phyloP scores from a whole-genome alignment of 1,284 basidiomycete species.

The Fomes fomentarius region DNA sequence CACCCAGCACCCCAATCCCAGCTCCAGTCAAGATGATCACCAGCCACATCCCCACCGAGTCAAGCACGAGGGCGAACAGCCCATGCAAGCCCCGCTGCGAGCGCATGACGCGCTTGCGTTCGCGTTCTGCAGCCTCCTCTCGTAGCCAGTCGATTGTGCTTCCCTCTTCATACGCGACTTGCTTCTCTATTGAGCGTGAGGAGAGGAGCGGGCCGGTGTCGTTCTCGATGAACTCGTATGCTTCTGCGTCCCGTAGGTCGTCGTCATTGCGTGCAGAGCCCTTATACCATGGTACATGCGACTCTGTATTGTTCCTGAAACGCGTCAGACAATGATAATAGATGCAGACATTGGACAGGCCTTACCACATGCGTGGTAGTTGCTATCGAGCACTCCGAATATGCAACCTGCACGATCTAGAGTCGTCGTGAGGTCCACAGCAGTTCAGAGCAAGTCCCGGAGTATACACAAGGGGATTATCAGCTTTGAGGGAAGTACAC shows the following conservation, averaged over 20 bases:
- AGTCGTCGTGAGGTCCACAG: too few species aligned
- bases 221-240: conserved; percentile 24
- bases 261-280: not conserved
- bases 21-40: conserved; percentile 68
- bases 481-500: too few species aligned
- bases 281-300: conserved; percentile 21
- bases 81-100: conserved; percentile 59
- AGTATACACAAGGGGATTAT: too few species aligned
- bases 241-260: conserved; percentile 26
- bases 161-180: conserved; percentile 50
- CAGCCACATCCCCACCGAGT: conserved; percentile 68
- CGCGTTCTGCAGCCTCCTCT: conserved; percentile 67
- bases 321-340: not conserved
- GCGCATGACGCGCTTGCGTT: conserved; percentile 53
- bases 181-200: conserved; percentile 15
- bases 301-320: conserved; percentile 7
- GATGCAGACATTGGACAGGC: too few species aligned
- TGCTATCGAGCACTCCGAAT: too few species aligned
- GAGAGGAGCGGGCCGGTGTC: conserved; percentile 13
- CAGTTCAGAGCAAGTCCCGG: too few species aligned
- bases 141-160: conserved; percentile 72
- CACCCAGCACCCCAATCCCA: conserved; percentile 72
- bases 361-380: too few species aligned
- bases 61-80: conserved; percentile 54
- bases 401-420: too few species aligned